These are phyloP conservation scores for Evansstolkia leycettana DNA, from an alignment of 495 filamentous ascomycete species.

Conservation along the genomic window DNA sequence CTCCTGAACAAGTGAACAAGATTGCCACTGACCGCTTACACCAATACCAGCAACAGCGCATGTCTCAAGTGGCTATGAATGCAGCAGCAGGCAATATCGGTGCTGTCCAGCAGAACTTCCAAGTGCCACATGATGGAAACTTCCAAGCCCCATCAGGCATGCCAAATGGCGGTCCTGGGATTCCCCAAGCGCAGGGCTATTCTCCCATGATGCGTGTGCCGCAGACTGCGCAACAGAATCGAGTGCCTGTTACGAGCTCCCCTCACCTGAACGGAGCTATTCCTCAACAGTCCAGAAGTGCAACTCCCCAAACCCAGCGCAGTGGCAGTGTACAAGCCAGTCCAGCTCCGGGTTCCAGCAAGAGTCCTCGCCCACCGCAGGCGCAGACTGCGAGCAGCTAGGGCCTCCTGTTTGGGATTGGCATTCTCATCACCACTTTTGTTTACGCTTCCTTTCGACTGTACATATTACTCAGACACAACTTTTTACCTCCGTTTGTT, in stretches of 20 bases:
- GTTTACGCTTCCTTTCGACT: slow-evolving; percentile 10
- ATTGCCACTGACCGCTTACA: slow-evolving; percentile 49
- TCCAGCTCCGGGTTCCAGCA: slow-evolving; percentile 22
- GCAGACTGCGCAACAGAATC: slow-evolving; percentile 38
- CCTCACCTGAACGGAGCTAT: slow-evolving; percentile 29
- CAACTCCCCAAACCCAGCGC: slow-evolving; percentile 38
- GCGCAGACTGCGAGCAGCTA: slow-evolving; percentile 29
- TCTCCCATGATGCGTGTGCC: slow-evolving; percentile 63
- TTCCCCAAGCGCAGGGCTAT: slow-evolving; percentile 50
- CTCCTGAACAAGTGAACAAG: slow-evolving; percentile 46
- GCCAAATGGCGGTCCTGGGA: slow-evolving; percentile 22
- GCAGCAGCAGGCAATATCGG: slow-evolving; percentile 46
- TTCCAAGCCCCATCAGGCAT: slow-evolving; percentile 26
- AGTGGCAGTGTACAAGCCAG: slow-evolving; percentile 31
- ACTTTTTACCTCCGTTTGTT: slow-evolving; percentile 14
- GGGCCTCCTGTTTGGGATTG: not conserved
- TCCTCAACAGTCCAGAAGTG: slow-evolving; percentile 31
- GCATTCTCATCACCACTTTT: not conserved
- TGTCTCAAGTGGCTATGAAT: slow-evolving; percentile 51
- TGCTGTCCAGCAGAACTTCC: slow-evolving; percentile 26
- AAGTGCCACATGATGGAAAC: slow-evolving; percentile 27
- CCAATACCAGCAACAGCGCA: slow-evolving; percentile 39
- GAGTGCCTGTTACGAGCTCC: slow-evolving; percentile 25
- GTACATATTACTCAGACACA: slow-evolving; percentile 26
- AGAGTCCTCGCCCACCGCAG: slow-evolving; percentile 32